Evolutionary conservation across 2,329 filamentous ascomycete species (phyloP).

Genomic region (Exophiala sideris): DNA sequence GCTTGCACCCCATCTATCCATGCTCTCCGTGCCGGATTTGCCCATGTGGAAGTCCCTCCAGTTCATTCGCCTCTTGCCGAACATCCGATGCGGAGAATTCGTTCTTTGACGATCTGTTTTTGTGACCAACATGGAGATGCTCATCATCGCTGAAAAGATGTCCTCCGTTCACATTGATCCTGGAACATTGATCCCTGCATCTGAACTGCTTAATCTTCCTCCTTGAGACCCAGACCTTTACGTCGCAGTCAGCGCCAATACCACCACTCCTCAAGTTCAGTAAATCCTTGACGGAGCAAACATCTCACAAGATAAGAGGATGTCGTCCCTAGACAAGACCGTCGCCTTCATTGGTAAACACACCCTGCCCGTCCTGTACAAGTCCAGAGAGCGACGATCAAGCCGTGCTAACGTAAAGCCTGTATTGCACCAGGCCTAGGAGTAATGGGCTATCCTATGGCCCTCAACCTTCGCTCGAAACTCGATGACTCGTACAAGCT

Average conservation of each 20-base stretch:
- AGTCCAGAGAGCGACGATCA: not conserved
- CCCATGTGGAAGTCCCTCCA: not conserved
- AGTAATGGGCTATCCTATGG: conserved; percentile 45
- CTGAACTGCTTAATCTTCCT: too few relatives aligned
- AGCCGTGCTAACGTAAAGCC: not conserved
- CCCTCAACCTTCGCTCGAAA: conserved; percentile 39
- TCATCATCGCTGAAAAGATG: too few relatives aligned
- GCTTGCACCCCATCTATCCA: too few relatives aligned
- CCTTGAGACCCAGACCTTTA: not conserved
- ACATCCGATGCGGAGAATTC: not conserved
- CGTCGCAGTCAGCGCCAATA: not conserved
- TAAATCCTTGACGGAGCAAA: not conserved
- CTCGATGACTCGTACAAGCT: conserved; percentile 33
- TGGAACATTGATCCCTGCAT: not conserved
- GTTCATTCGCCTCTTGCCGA: not conserved
- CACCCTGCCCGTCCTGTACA: not conserved
- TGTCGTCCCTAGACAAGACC: conserved; percentile 19
- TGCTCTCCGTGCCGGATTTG: too few relatives aligned
- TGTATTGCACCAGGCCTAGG: conserved; percentile 32
- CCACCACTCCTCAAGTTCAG: not conserved
- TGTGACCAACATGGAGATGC: not conserved
- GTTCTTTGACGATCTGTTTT: not conserved
- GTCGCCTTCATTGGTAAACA: conserved; percentile 26
- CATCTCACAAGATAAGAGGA: not conserved
- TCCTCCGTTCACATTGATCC: not conserved